These are phyloP conservation scores for Staphylotrichum longicolle DNA, from an alignment of 495 filamentous ascomycete species.

Conservation along the genomic window DNA sequence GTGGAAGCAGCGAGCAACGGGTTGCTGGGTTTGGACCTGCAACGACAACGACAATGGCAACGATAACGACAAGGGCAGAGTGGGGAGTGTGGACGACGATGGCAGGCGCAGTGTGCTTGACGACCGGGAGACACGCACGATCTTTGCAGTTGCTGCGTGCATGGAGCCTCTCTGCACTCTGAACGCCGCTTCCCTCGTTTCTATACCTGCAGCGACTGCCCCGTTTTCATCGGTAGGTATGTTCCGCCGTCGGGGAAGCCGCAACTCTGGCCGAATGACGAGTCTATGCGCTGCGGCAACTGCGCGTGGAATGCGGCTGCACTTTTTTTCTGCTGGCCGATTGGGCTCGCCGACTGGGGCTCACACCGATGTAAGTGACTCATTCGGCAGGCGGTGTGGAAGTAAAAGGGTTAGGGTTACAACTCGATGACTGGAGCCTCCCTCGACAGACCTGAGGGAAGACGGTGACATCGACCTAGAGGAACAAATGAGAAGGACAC, in stretches of 20 bases:
- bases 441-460: too few relatives aligned
- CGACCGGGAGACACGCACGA: not conserved
- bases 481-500: too few relatives aligned
- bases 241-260: not conserved
- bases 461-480: too few relatives aligned
- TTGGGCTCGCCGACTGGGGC: not conserved
- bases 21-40: too few relatives aligned
- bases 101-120: too few relatives aligned
- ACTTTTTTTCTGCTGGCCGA: slow-evolving; percentile 8
- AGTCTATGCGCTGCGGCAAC: not conserved
- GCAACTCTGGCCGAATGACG: too few relatives aligned
- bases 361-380: too few relatives aligned
- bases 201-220: not conserved
- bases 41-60: not conserved
- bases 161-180: not conserved
- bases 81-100: not conserved
- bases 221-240: not conserved
- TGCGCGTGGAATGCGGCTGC: too few relatives aligned
- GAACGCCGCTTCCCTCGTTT: not conserved
- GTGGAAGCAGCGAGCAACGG: not conserved
- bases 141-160: not conserved
- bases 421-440: not conserved
- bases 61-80: not conserved
- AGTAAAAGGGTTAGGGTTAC: slow-evolving; percentile 3
- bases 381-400: slow-evolving; percentile 7